Conservation (phyloP, 2,329 filamentous ascomycete species). For the Truncatella angustata region DNA sequence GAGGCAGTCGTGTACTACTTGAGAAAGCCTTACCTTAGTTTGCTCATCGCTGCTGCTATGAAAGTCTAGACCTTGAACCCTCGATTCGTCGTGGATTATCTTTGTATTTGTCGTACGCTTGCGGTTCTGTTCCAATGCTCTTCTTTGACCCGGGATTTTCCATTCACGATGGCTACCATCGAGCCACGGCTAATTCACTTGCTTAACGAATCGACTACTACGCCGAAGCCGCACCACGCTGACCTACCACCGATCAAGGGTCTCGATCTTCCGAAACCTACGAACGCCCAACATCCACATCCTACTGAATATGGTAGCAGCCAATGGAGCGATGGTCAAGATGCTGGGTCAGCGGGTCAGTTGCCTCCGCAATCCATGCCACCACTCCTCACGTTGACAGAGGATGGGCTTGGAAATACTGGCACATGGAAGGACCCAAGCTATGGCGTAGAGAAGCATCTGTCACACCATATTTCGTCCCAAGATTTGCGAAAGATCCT, state of each 20-base stretch:
- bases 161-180: slow-evolving; percentile 60
- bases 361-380: slow-evolving; percentile 26
- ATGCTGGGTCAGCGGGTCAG: slow-evolving; percentile 21
- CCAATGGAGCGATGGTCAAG: slow-evolving; percentile 37
- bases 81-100: slow-evolving; percentile 13
- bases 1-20: neutral
- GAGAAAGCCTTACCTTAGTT: neutral
- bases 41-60: neutral
- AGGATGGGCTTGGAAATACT: slow-evolving; percentile 19
- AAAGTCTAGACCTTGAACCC: slow-evolving; percentile 6
- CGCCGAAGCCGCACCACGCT: slow-evolving; percentile 43
- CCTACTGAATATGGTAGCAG: slow-evolving; percentile 50
- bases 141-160: slow-evolving; percentile 12
- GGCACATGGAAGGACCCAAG: slow-evolving; percentile 21
- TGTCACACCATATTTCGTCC: slow-evolving; percentile 33
- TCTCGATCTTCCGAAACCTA: slow-evolving; percentile 40
- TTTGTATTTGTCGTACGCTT: slow-evolving; percentile 8
- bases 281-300: slow-evolving; percentile 39
- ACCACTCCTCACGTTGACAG: slow-evolving; percentile 23
- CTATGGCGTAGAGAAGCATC: slow-evolving; percentile 23
- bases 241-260: slow-evolving; percentile 56
- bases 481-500: slow-evolving; percentile 46
- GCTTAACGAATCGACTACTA: slow-evolving; percentile 55
- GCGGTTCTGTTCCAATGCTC: slow-evolving; percentile 35
- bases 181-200: slow-evolving; percentile 66